Evolutionary conservation across 768 basidiomycete genomes (phyloP).

Genomic region (Leccinum boreale): DNA sequence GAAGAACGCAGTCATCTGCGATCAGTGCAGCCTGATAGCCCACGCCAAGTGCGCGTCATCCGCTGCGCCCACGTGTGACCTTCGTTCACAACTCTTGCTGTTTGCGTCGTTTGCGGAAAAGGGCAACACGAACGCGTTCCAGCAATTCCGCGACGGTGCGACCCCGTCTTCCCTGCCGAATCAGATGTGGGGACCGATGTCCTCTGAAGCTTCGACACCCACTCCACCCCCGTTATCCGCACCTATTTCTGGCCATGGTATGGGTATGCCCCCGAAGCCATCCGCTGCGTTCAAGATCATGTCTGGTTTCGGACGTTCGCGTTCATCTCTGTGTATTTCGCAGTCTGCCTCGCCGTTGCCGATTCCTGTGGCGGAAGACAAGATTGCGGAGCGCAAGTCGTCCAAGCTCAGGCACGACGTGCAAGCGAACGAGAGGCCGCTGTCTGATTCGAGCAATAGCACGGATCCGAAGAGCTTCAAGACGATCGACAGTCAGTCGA

Average conservation of each 20-base stretch:
- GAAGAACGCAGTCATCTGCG: conserved; percentile 84
- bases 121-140: conserved; percentile 54
- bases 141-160: conserved; percentile 49
- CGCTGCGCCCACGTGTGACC: conserved; percentile 78
- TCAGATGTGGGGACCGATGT: conserved; percentile 37
- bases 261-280: conserved; percentile 34
- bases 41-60: conserved; percentile 74
- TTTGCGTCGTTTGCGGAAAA: conserved; percentile 78
- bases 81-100: conserved; percentile 73
- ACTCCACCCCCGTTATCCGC: conserved; percentile 38
- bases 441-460: conserved; percentile 58
- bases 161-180: conserved; percentile 3
- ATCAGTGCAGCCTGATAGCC: conserved; percentile 84
- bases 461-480: conserved; percentile 58
- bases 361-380: conserved; percentile 23
- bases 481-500: conserved; percentile 47
- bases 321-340: conserved; percentile 45
- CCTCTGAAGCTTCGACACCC: conserved; percentile 56
- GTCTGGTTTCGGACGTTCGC: conserved; percentile 60
- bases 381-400: conserved; percentile 26
- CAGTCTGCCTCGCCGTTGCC: conserved; percentile 31
- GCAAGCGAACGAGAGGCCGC: conserved; percentile 44
- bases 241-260: conserved; percentile 17
- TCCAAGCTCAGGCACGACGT: conserved; percentile 39
- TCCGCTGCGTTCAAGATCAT: conserved; percentile 65